phyloP scores from a whole-genome alignment of 169 alveolate genomes.

The Eimeria sp. region DNA sequence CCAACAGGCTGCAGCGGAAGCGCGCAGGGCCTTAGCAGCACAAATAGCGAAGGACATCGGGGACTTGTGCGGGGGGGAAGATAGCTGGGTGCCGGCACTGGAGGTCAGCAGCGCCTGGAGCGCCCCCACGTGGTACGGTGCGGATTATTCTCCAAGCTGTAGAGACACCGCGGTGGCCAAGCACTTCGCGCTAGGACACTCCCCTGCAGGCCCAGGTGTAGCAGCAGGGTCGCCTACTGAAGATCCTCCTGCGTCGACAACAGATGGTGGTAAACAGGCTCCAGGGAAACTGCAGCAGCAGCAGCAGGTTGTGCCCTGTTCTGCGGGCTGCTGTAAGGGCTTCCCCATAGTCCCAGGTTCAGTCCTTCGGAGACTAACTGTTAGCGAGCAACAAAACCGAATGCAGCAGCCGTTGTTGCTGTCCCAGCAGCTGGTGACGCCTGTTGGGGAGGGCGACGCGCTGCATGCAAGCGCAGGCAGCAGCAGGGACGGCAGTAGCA shows the following conservation, averaged over 20 bases:
- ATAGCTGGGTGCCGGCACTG: conserved; percentile 32
- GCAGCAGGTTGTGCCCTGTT: conserved; percentile 10
- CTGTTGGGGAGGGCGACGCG: not conserved
- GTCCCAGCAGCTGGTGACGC: conserved; percentile 1
- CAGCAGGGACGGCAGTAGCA: conserved; percentile 1
- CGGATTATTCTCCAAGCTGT: conserved; percentile 1
- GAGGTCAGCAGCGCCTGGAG: conserved; percentile 40
- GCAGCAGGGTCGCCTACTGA: conserved; percentile 12
- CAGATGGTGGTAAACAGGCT: not conserved
- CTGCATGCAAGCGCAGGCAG: not conserved
- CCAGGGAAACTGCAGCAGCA: not conserved
- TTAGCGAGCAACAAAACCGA: not conserved
- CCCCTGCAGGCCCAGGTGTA: conserved; percentile 1
- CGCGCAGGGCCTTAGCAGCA: not conserved
- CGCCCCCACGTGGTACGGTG: conserved; percentile 29
- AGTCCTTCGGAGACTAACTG: conserved; percentile 17
- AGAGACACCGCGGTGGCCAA: not conserved
- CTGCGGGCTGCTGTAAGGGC: conserved; percentile 64
- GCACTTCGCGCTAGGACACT: conserved; percentile 21
- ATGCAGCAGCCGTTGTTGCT: too few species aligned
- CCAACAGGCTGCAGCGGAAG: conserved; percentile 1
- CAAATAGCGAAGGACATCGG: not conserved
- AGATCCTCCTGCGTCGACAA: not conserved
- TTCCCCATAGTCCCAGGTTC: conserved; percentile 3
- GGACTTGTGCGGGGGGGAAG: conserved; percentile 11